Conservation (phyloP, 2,329 filamentous ascomycete genomes). For the Cercospora janseana region DNA sequence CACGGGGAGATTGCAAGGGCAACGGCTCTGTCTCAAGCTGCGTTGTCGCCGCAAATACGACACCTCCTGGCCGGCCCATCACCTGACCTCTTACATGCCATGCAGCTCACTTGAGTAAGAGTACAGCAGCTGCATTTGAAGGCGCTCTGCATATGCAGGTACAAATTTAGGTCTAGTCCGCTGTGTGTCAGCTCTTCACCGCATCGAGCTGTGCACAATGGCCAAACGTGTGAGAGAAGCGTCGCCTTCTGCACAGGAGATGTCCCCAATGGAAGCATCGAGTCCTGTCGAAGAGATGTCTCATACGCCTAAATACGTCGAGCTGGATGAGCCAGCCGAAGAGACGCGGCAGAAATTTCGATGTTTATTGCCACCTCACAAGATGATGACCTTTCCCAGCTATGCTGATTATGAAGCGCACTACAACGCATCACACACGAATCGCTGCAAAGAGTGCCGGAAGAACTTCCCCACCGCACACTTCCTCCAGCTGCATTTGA, state of each 20-base stretch:
- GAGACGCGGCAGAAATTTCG: slow-evolving; percentile 58
- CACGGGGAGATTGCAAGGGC: not conserved
- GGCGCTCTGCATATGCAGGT: slow-evolving; percentile 2
- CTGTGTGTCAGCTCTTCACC: slow-evolving; percentile 1
- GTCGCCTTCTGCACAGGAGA: slow-evolving; percentile 42
- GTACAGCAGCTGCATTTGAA: slow-evolving; percentile 1
- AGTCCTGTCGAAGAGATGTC: slow-evolving; percentile 4
- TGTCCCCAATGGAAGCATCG: slow-evolving; percentile 39
- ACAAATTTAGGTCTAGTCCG: not conserved
- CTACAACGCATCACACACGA: slow-evolving; percentile 75
- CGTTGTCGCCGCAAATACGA: too few species aligned
- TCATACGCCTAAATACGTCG: slow-evolving; percentile 47
- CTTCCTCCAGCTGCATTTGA: slow-evolving; percentile 78
- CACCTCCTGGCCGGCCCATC: too few species aligned
- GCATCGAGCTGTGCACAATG: slow-evolving; percentile 10
- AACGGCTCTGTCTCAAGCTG: too few species aligned
- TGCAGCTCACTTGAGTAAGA: too few species aligned
- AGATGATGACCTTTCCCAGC: slow-evolving; percentile 66
- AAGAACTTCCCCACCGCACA: slow-evolving; percentile 86
- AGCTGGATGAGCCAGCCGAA: slow-evolving; percentile 51
- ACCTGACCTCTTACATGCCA: too few species aligned
- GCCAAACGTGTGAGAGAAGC: slow-evolving; percentile 15
- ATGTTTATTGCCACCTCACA: slow-evolving; percentile 80
- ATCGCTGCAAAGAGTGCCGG: slow-evolving; percentile 79
- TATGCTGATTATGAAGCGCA: slow-evolving; percentile 85